Evolutionary conservation across 2,329 filamentous ascomycete genomes (phyloP), one percentile per base, ranked within the genome.

Genomic region (Venturia pyrina): DNA sequence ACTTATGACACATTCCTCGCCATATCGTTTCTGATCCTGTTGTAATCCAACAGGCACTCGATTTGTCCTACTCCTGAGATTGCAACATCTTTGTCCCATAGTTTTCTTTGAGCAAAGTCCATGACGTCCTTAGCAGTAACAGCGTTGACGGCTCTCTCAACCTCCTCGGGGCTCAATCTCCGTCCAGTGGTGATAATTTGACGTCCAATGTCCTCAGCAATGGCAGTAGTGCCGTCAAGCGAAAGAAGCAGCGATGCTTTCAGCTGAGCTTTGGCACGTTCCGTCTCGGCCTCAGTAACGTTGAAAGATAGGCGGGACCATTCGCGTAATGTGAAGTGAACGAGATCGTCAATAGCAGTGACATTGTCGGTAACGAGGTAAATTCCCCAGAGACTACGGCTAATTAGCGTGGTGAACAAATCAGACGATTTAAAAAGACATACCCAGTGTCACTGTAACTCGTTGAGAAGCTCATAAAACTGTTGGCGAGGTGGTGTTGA

Each of bases 401-500:
- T 28, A 24, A 21, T 11, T 46, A 64, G 62, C 44, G 5, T 10
- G 6, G 24, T 19, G 17, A 6, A 62, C 15, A 53, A 4, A 28
- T 53, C n/a, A 41, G 48, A 3, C 1, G 7, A n/a, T 8, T 17
- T 10, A 13, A 41, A 28, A 62, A 37, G 17, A 78, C 88, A 80
- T 86, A 96, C 92, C 93, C 95, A 78, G 95, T 99, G 79, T 99
- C 95, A 76, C 93, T 98, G 83, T 99, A 99, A 85, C 91, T 96
- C 71, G 95, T 99, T 71, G 93, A 97, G 83, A 99, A 99, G 83
- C 91, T 96, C 96, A 99, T 99, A 86, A 97, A 99, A 87, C 93
- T 97, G 84, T 96, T 99, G 79, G 95, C 95, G 69, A 99, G 86
- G 78, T 93, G 89, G 82, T 98, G 87, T 81, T 96, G 88, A 85